These are phyloP conservation scores for Ochetophila trinervis DNA, from an alignment of 306 rosid genomes.

Conservation along the genomic window DNA sequence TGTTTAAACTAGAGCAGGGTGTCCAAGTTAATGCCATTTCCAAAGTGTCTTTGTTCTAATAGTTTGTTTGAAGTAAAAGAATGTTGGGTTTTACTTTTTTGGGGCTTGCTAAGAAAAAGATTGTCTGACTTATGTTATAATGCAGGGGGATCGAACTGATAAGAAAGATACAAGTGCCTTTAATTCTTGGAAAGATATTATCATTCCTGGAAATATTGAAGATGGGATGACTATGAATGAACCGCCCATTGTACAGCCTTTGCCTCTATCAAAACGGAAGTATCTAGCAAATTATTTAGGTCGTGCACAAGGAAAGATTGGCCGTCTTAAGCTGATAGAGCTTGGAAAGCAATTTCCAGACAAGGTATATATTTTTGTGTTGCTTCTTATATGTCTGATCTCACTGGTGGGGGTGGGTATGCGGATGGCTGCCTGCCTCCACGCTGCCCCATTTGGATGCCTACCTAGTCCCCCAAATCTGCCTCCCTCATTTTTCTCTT, in stretches of 20 bases:
- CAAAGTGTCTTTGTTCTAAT: no score
- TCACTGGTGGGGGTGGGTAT: no score
- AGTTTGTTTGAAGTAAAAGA: neutral
- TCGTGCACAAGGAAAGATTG: slow-evolving; percentile 92
- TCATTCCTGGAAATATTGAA: slow-evolving; percentile 93
- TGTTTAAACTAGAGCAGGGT: no score
- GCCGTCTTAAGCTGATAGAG: slow-evolving; percentile 79
- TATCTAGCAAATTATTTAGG: slow-evolving; percentile 89
- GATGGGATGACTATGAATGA: slow-evolving; percentile 68
- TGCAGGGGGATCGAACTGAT: slow-evolving; percentile 94
- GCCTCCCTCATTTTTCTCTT: no score
- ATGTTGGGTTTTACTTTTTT: neutral
- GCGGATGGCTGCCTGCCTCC: no score
- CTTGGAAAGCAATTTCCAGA: slow-evolving; percentile 80
- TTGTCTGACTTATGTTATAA: slow-evolving; percentile 28
- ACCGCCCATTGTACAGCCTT: slow-evolving; percentile 51
- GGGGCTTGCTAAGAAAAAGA: slow-evolving; percentile 1
- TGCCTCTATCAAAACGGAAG: slow-evolving; percentile 81
- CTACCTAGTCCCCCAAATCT: no score
- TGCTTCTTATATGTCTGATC: slow-evolving; percentile 14
- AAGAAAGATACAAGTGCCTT: slow-evolving; percentile 88
- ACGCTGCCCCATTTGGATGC: no score
- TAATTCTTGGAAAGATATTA: slow-evolving; percentile 95
- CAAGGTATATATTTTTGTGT: slow-evolving; percentile 52
- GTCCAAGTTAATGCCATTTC: no score